Evolutionary conservation across 805 yeast genomes (phyloP).

Genomic region (Wickerhamiella kazuoi): DNA sequence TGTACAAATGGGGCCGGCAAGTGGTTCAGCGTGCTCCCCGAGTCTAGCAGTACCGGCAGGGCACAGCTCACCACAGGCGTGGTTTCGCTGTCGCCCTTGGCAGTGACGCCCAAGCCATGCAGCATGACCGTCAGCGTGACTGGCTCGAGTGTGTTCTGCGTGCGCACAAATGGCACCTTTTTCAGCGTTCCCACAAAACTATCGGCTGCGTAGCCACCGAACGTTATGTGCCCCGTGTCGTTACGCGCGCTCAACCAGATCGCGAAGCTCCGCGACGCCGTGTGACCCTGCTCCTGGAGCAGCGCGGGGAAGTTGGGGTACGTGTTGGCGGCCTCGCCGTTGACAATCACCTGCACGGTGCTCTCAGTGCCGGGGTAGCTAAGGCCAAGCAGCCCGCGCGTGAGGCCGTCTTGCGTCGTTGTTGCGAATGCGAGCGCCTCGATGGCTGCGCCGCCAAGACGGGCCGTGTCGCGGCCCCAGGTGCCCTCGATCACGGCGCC

Average conservation of each 20-base stretch:
- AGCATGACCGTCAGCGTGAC: conserved; percentile 8
- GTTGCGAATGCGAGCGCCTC: background rate
- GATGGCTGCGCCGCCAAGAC: background rate
- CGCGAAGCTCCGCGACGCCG: conserved; percentile 29
- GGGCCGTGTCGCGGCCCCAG: conserved; percentile 11
- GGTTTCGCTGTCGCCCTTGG: background rate
- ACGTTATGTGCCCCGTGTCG: conserved; percentile 24
- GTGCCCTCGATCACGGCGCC: background rate
- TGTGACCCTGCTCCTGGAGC: conserved; percentile 32
- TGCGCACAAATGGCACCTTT: conserved; percentile 19
- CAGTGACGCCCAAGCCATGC: conserved; percentile 3
- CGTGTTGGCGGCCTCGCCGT: conserved; percentile 2
- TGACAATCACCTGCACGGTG: background rate
- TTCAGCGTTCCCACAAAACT: conserved; percentile 26
- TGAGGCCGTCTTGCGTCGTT: background rate
- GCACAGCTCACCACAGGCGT: background rate
- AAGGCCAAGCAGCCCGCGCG: conserved; percentile 20
- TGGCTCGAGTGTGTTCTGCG: conserved; percentile 4
- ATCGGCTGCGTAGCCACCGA: conserved; percentile 30
- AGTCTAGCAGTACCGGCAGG: conserved; percentile 32
- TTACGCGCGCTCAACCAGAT: conserved; percentile 25
- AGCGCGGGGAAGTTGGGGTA: conserved; percentile 51
- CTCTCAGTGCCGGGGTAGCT: background rate
- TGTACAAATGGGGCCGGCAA: conserved; percentile 26
- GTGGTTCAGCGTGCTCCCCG: conserved; percentile 39